Evolutionary conservation across 495 filamentous ascomycete species (phyloP).

Genomic region (Aspergillus steynii): DNA sequence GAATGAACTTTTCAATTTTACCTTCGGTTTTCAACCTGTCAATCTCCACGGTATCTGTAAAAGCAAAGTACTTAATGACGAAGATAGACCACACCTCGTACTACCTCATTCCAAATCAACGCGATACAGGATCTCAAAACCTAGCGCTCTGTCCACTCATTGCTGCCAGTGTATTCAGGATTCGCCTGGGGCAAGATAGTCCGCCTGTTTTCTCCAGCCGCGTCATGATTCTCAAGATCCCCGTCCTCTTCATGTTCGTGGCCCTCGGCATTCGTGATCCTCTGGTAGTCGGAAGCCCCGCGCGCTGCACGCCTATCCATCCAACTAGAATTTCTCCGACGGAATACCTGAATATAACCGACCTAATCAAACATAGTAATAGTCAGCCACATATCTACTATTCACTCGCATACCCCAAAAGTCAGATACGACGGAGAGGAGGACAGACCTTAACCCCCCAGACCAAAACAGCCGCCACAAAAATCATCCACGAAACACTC

Average conservation of each 20-base stretch:
- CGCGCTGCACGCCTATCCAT: neutral
- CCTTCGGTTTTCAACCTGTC: too few species aligned
- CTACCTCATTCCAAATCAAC: neutral
- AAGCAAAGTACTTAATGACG: too few species aligned
- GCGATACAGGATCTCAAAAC: neutral
- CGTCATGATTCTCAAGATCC: neutral
- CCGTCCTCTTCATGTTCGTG: neutral
- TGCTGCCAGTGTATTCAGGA: neutral
- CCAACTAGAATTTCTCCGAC: neutral
- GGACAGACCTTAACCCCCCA: conserved; percentile 23
- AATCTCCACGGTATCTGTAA: too few species aligned
- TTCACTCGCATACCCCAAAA: neutral
- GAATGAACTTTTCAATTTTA: too few species aligned
- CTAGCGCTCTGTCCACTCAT: neutral
- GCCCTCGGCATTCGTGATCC: neutral
- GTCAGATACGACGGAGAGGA: neutral
- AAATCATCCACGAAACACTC: conserved; percentile 27
- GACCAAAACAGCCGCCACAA: conserved; percentile 26
- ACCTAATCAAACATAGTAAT: neutral
- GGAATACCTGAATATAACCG: neutral
- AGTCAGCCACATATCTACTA: neutral
- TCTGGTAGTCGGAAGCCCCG: neutral
- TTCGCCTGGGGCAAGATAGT: neutral
- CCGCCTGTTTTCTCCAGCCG: neutral
- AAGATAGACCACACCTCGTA: too few species aligned